Percentiles rank a stretch among this genome's conserved stretches.
phyloP scores from a whole-genome alignment of 2,329 filamentous ascomycete species.

The Claviceps quebecensis region DNA sequence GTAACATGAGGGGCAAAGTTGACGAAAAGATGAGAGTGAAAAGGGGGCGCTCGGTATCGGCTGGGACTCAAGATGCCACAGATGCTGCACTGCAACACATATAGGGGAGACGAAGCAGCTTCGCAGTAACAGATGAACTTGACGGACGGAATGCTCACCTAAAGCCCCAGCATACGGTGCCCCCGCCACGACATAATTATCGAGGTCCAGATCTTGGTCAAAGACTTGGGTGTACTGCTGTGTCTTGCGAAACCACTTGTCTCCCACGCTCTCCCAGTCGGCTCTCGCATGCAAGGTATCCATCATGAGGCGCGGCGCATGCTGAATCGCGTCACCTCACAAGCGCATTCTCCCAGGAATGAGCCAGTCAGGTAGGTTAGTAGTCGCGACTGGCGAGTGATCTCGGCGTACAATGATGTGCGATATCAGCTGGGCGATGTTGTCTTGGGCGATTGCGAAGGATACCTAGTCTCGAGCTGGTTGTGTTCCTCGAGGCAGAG shows the following conservation, averaged over 20 bases:
- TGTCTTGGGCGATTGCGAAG: neutral
- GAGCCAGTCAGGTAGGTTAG: neutral
- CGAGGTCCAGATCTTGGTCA: constrained; percentile 82
- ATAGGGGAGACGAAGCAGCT: neutral
- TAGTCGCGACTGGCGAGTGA: neutral
- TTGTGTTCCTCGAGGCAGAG: neutral
- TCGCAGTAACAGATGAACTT: neutral
- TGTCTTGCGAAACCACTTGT: constrained; percentile 89
- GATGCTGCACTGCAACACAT: no score
- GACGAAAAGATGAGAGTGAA: neutral
- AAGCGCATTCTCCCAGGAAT: neutral
- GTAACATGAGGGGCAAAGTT: no score
- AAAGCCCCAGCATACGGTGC: constrained; percentile 89
- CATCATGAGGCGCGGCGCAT: constrained; percentile 25
- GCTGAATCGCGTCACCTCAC: constrained; percentile 1
- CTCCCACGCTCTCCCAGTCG: constrained; percentile 88
- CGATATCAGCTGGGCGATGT: neutral
- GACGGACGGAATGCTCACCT: constrained; percentile 41
- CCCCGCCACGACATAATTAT: constrained; percentile 83
- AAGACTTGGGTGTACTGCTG: constrained; percentile 89
- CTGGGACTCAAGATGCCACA: no score
- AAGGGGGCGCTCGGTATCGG: no score
- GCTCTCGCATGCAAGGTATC: constrained; percentile 55
- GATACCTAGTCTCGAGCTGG: neutral
- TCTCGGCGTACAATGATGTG: neutral